phyloP scores from a whole-genome alignment of 129 eudicot genomes.

The Dittrichia graveolens region DNA sequence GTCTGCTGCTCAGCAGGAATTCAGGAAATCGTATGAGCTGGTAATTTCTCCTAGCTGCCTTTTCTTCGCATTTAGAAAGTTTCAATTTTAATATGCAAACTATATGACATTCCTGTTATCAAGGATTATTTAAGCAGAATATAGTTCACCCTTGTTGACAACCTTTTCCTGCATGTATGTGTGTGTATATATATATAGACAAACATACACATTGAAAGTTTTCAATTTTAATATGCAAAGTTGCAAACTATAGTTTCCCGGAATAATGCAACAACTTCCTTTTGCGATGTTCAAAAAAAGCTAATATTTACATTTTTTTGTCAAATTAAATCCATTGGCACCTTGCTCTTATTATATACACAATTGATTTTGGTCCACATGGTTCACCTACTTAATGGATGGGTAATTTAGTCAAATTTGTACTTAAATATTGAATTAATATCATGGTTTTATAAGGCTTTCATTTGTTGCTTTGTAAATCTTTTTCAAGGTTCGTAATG shows the following conservation, averaged over 20 bases:
- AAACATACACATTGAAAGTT: no score
- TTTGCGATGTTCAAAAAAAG: conserved; percentile 6
- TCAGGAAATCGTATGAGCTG: conserved; percentile 71
- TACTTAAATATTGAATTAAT: neutral
- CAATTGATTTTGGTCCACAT: conserved; percentile 3
- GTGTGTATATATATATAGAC: no score
- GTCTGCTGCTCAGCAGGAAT: conserved; percentile 69
- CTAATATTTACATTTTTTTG: neutral
- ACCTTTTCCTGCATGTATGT: neutral
- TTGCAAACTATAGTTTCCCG: neutral
- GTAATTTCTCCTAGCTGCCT: conserved; percentile 43
- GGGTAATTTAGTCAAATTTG: conserved; percentile 3
- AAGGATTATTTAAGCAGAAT: conserved; percentile 18
- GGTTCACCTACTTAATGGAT: neutral
- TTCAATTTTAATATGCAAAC: neutral
- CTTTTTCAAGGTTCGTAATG: conserved; percentile 54
- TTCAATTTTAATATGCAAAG: no score
- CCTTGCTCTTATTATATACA: neutral
- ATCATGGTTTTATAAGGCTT: conserved; percentile 5
- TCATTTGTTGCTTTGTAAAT: conserved; percentile 9
- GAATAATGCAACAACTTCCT: conserved; percentile 4
- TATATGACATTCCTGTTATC: conserved; percentile 18
- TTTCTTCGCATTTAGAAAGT: conserved; percentile 6
- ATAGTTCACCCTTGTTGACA: neutral
- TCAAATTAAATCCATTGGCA: neutral